Evolutionary conservation across 257 asterid genomes (phyloP).

Genomic region (Thymus mandschuricus): DNA sequence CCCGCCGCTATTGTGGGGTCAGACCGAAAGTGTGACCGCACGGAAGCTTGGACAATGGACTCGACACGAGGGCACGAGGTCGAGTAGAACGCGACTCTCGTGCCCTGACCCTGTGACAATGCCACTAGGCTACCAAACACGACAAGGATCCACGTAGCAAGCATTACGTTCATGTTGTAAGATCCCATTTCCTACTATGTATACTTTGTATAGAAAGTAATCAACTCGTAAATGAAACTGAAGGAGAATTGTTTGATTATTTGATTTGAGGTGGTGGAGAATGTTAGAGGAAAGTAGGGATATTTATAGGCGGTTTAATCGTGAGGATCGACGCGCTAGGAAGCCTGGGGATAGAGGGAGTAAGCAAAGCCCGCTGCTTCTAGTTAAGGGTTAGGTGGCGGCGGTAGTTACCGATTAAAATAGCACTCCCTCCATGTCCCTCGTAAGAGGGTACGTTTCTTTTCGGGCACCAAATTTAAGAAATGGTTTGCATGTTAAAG

Average conservation of each 20-base stretch:
- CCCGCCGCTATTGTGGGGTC: conserved; percentile 70
- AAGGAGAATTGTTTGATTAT: neutral
- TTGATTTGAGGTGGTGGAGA: conserved; percentile 22
- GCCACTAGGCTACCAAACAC: no score
- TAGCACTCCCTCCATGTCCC: no score
- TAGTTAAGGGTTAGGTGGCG: neutral
- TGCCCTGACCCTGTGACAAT: no score
- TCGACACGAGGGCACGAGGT: conserved; percentile 57
- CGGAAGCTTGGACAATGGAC: conserved; percentile 58
- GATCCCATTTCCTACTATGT: no score
- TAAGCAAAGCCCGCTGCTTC: conserved; percentile 46
- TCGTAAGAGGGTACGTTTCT: no score
- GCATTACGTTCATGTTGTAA: no score
- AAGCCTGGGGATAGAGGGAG: conserved; percentile 3
- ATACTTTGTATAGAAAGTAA: no score
- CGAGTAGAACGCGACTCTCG: no score
- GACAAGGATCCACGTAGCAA: neutral
- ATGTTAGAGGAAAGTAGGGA: neutral
- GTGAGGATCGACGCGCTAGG: neutral
- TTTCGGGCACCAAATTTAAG: no score
- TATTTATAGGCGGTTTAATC: conserved; percentile 44
- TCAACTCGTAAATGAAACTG: no score
- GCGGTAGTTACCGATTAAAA: neutral
- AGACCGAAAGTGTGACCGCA: conserved; percentile 46
- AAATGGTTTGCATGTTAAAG: no score